phyloP scores from a whole-genome alignment of 345 rosid species.

The Syzygium jambos region DNA sequence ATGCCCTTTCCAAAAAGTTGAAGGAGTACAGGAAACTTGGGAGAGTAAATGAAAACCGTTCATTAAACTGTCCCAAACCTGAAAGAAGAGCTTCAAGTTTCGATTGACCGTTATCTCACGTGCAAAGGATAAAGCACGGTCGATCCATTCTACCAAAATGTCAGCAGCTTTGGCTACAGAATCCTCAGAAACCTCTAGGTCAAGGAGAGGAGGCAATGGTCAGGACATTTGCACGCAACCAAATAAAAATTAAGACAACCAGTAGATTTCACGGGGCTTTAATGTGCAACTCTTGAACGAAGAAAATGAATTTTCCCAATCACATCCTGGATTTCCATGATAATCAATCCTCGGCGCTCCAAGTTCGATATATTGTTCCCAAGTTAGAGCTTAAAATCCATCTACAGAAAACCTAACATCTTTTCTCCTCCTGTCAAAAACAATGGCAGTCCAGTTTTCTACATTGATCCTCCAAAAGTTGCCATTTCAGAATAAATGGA shows the following conservation, averaged over 20 bases:
- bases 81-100: slow-evolving; percentile 48
- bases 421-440: not conserved
- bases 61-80: slow-evolving; percentile 28
- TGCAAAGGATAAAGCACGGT: slow-evolving; percentile 45
- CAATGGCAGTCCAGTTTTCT: not conserved
- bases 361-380: not conserved
- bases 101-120: slow-evolving; percentile 62
- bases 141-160: slow-evolving; percentile 41
- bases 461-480: not conserved
- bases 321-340: not conserved
- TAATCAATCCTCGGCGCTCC: not conserved
- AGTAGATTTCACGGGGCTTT: not conserved
- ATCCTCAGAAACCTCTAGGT: slow-evolving; percentile 77
- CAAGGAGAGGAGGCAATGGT: slow-evolving; percentile 88
- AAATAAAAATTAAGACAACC: not conserved
- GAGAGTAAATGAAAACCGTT: not conserved
- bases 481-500: not conserved
- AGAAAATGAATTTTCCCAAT: not conserved
- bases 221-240: slow-evolving; percentile 17
- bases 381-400: not conserved
- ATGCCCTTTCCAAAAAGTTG: not conserved
- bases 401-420: not conserved
- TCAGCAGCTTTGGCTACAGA: slow-evolving; percentile 40
- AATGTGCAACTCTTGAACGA: not conserved
- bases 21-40: not conserved